These are phyloP conservation scores for Aureobasidium lini DNA, from an alignment of 2,329 filamentous ascomycete species.

Conservation along the genomic window DNA sequence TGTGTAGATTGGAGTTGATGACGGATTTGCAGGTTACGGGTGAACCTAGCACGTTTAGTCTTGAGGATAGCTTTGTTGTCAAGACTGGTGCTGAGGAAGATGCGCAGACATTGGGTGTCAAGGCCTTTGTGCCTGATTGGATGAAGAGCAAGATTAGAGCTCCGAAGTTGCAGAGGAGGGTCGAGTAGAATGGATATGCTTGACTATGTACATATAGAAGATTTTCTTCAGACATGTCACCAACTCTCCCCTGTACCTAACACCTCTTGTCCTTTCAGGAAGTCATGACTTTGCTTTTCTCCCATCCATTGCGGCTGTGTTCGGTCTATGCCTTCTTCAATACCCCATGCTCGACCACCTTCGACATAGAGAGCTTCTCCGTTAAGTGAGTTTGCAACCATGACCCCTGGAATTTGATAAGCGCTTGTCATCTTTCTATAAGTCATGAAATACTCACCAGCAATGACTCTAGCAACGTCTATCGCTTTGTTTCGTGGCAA, in stretches of 20 bases:
- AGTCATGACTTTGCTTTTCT: conserved; percentile 28
- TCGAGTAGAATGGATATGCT: conserved; percentile 13
- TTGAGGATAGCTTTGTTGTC: conserved; percentile 46
- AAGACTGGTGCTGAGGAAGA: conserved; percentile 17
- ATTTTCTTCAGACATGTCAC: not conserved
- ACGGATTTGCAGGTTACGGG: conserved; percentile 68
- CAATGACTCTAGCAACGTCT: conserved; percentile 35
- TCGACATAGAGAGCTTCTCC: conserved; percentile 38
- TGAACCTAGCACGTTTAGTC: conserved; percentile 53
- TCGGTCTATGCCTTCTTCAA: conserved; percentile 35
- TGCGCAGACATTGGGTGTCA: conserved; percentile 28
- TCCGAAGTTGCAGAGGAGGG: conserved; percentile 33
- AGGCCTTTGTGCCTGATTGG: conserved; percentile 76
- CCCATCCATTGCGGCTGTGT: conserved; percentile 39
- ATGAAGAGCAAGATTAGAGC: conserved; percentile 38
- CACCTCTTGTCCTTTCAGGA: conserved; percentile 31
- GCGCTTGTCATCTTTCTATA: too few relatives aligned
- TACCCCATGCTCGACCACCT: conserved; percentile 37
- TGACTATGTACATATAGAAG: not conserved
- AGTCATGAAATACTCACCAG: conserved; percentile 18
- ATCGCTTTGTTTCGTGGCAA: conserved; percentile 34
- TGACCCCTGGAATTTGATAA: conserved; percentile 18
- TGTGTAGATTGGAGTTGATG: conserved; percentile 88
- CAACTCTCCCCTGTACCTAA: conserved; percentile 23
- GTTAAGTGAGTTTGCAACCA: conserved; percentile 29